Evolutionary conservation across 495 filamentous ascomycete genomes (phyloP), one percentile per base, ranked within the genome.

Genomic region (Podospora anserina): DNA sequence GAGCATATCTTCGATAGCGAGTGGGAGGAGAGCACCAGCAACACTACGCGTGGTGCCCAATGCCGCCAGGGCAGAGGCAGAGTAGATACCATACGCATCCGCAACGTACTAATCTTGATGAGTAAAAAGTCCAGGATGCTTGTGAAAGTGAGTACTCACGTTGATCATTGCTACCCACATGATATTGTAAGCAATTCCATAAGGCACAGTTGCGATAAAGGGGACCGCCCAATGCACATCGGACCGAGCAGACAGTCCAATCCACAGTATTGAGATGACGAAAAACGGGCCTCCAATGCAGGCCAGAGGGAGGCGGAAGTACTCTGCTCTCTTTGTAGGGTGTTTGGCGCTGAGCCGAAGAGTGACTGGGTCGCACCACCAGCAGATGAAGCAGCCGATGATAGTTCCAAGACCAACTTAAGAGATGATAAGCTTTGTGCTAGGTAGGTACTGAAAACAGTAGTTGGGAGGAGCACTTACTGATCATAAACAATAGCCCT

Each of bases 71-170:
- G 89, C 90, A 49, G 80, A 84, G 9, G 90, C 89, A 2, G 88
- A 84, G 73, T 87, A 91, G 62, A 89, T 84, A 44, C 81, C 84
- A 74, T 92, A 92, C 7, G 89, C 89, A 71, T 92, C 90, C 0
- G 89, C 84, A 20, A 91, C 78, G 63, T 92, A 92, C 74, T 76
- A 53, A 18, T 2, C 1, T 7, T 9, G 15, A 4, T 15, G 0
- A 26, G 68, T 54, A 6, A 55, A 44, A 23, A n/a, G 23, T 23
- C 5, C 53, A 16, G 13, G 19, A 60, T 23, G 23, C 23, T 18
- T 26, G 20, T 34, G 26, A 56, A 30, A 0, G 16, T 57, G 7
- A 4, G 66, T 3, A 66, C 72, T 61, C 55, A 72, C 74, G 69
- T 90, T 92, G 19, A 90, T 76, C 32, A 90, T 82, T 1, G 85